A percentile compares a stretch with the other conserved stretches of the same genome.
Evolutionary conservation across 805 yeast genomes (phyloP).

Genomic region (Wickerhamomyces pijperi): DNA sequence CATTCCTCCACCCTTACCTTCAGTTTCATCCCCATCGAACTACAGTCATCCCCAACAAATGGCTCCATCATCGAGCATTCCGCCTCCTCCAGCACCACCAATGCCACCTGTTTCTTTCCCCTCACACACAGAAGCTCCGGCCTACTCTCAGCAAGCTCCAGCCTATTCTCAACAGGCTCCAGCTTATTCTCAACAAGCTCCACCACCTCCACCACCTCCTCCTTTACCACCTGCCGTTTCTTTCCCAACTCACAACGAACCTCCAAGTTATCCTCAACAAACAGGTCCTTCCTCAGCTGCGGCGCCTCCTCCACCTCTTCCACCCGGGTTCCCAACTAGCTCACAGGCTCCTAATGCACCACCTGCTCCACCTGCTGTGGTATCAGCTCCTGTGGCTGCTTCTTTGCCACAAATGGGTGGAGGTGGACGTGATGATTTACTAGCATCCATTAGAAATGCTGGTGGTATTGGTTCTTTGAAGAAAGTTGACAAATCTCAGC

Average conservation of each 20-base stretch:
- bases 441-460: conserved; percentile 79
- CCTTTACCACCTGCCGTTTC: conserved; percentile 1
- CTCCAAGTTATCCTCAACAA: too few relatives aligned
- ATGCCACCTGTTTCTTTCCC: conserved; percentile 6
- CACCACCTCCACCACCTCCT: conserved; percentile 1
- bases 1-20: conserved; percentile 6
- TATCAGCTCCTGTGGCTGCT: conserved; percentile 16
- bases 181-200: conserved; percentile 2
- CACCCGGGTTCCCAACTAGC: too few relatives aligned
- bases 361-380: conserved; percentile 1
- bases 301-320: too few relatives aligned
- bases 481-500: conserved; percentile 72
- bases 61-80: conserved; percentile 4
- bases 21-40: conserved; percentile 15
- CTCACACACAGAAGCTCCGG: background rate
- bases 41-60: conserved; percentile 11
- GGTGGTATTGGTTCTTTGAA: conserved; percentile 53
- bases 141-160: conserved; percentile 2
- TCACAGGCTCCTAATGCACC: too few relatives aligned
- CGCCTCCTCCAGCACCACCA: conserved; percentile 10
- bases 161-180: background rate
- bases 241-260: too few relatives aligned
- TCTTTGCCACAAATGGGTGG: too few relatives aligned
- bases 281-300: too few relatives aligned
- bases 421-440: conserved; percentile 64